Base-by-base conservation (phyloP, 225 moss, liverwort and hornwort species). In the Bryoerythrophyllum caledonicum region DNA sequence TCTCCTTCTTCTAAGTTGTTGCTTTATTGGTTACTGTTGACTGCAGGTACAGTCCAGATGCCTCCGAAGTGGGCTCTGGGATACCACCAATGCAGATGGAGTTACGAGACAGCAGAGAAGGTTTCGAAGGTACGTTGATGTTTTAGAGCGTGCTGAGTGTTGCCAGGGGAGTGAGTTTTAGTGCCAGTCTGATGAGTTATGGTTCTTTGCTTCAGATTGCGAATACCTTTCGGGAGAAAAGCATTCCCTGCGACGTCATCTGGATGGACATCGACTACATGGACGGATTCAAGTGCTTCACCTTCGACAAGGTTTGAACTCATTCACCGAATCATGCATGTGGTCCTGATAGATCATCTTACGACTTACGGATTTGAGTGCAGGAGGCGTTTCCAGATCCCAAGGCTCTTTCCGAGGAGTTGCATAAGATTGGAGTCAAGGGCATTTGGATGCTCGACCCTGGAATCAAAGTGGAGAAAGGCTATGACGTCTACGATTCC, bases 221-320 rank as follows among this genome's bases (percentile, higher is more conserved):
- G 43, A 79, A 72, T 16, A 88, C 84, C 15, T 95, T 99, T 60
- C 91, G 94, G 21, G 85, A 88, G 63, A 93, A 91, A 79, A 89
- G 83, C 17, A 64, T 99, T 17, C 97, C 97, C 0, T 99, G 97
- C 73, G 97, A 99, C 77, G 97, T 99, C 73, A 65, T 99, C n/a
- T 99, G 97, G 97, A 99, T 99, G 93, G 97, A 99, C 60, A 99
- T 99, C 60, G 97, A 99, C 76, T 99, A 99, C 72, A 99, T 99
- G 97, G 77, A 95, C 48, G 93, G 71, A 7, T 93, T 86, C 71
- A 90, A 63, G 60, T 93, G 94, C 87, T 99, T 99, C 48, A 93
- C 95, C 4, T 90, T 95, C 51, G 76, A 95, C 38, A 76, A 88
- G 60, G 97, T 90, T 65, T 53, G 84, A 41, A 61, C 2, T 48